Evolutionary conservation across 768 basidiomycete species (phyloP).

Genomic region (Pleurotus pulmonarius): DNA sequence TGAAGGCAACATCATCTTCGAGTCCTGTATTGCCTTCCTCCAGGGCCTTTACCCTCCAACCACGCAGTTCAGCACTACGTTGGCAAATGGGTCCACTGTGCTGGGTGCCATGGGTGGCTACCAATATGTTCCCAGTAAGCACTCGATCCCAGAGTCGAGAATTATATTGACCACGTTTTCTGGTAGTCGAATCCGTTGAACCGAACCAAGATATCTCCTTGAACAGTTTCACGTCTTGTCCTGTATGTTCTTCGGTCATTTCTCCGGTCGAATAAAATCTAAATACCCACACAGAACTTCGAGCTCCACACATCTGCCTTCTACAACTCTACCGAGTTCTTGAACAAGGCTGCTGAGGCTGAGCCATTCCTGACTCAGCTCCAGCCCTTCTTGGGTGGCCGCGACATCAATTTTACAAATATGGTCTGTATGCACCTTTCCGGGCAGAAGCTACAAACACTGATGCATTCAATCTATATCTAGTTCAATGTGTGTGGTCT

Average conservation of each 20-base stretch:
- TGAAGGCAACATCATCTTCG: constrained; percentile 48
- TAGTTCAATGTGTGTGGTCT: constrained; percentile 42
- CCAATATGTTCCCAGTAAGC: constrained; percentile 23
- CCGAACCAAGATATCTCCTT: constrained; percentile 40
- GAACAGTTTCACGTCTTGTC: constrained; percentile 44
- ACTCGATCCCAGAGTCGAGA: neutral
- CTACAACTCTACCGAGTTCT: constrained; percentile 36
- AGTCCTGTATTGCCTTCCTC: constrained; percentile 46
- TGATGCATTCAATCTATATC: neutral
- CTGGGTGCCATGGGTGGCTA: constrained; percentile 46
- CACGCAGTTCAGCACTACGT: constrained; percentile 29
- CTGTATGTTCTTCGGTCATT: constrained; percentile 23
- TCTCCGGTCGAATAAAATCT: neutral
- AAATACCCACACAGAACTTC: constrained; percentile 24
- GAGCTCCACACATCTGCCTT: constrained; percentile 32
- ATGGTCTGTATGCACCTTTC: constrained; percentile 27
- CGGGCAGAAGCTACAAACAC: neutral
- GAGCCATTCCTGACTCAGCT: constrained; percentile 34
- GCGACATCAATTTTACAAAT: constrained; percentile 32
- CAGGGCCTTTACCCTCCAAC: constrained; percentile 52
- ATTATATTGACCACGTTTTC: constrained; percentile 6
- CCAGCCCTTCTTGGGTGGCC: constrained; percentile 34
- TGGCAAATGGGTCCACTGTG: constrained; percentile 47
- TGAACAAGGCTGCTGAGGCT: constrained; percentile 28
- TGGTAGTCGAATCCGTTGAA: constrained; percentile 39